Base-by-base conservation (phyloP, 129 eudicot genomes). In the Chrysanthemum seticuspe region DNA sequence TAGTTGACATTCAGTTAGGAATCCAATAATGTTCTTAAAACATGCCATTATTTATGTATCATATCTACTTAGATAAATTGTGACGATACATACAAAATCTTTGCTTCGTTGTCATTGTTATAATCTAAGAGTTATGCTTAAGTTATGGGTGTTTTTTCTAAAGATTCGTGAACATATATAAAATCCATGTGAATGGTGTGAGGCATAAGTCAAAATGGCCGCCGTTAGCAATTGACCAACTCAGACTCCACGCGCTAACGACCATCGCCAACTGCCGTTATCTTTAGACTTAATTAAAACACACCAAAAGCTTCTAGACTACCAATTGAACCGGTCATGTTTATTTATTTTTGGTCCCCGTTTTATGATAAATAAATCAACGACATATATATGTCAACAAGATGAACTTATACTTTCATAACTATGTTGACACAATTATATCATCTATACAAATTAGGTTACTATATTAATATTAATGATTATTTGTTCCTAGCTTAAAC, bases 201-300 rank as follows among this genome's bases (percentile, higher is more conserved):
- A 48, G 13, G 61, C 51, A 62, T 27, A 73, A 49, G 70, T 62
- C 77, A 73, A 73, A 21, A n/a, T 73, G 34, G 62, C 77, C 77
- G 70, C 50, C 68, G 70, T 14, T 61, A 2, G 57, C 34, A 61
- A 70, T 73, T 73, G 77, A 73, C 70, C 62, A 18, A 7, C 13
- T 45, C 61, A 21, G 21, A 25, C 23, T 61, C 58, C 49, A 73
- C 77, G 61, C 77, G 70, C 29, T 73, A 73, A 23, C 70, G 51
- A 49, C 77, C 70, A 47, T 61, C 61, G 34, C 69, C 48, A 48
- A 73, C 61, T 18, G 69, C 69, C 77, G 69, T 73, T 73, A 69
- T 61, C 77, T 48, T 73, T 61, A 25, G 48, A 60, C 48, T 45
- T 27, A 11, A 60, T 14, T 9, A 3, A 72, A 57, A 14, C n/a